Percentiles rank a stretch among this genome's conserved stretches.
phyloP scores from a whole-genome alignment of 768 basidiomycete genomes.

The Tricholoma sp. region DNA sequence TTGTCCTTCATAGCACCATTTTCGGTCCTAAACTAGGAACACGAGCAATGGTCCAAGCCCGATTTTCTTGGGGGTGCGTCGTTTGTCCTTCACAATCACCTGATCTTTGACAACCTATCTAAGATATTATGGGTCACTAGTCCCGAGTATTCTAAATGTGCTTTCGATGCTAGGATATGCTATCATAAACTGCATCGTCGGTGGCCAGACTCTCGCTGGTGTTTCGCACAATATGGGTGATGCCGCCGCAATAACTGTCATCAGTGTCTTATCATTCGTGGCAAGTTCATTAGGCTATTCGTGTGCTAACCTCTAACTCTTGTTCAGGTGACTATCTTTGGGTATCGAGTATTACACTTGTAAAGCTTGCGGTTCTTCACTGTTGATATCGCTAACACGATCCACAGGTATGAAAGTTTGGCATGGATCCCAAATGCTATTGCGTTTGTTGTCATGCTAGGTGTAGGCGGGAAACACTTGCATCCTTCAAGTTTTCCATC shows the following conservation, averaged over 20 bases:
- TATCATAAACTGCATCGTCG: slow-evolving; percentile 63
- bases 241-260: slow-evolving; percentile 36
- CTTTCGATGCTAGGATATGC: slow-evolving; percentile 59
- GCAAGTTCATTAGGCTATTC: slow-evolving; percentile 16
- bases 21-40: slow-evolving; percentile 81
- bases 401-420: slow-evolving; percentile 44
- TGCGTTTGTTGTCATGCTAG: slow-evolving; percentile 58
- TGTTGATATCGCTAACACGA: background rate
- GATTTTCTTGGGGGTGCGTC: slow-evolving; percentile 24
- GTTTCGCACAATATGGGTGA: slow-evolving; percentile 38
- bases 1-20: slow-evolving; percentile 33
- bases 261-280: slow-evolving; percentile 31
- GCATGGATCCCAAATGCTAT: slow-evolving; percentile 67
- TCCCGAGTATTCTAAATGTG: slow-evolving; percentile 54
- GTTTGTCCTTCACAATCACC: background rate
- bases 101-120: slow-evolving; percentile 1
- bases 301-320: background rate
- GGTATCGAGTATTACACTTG: slow-evolving; percentile 57
- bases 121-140: slow-evolving; percentile 54
- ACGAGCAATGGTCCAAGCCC: slow-evolving; percentile 71
- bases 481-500: slow-evolving; percentile 8
- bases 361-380: slow-evolving; percentile 20
- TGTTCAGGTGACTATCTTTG: slow-evolving; percentile 55
- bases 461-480: slow-evolving; percentile 60
- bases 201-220: slow-evolving; percentile 60